Base-by-base conservation (phyloP, 2,329 filamentous ascomycete species). In the Coniochaeta pulveracea region DNA sequence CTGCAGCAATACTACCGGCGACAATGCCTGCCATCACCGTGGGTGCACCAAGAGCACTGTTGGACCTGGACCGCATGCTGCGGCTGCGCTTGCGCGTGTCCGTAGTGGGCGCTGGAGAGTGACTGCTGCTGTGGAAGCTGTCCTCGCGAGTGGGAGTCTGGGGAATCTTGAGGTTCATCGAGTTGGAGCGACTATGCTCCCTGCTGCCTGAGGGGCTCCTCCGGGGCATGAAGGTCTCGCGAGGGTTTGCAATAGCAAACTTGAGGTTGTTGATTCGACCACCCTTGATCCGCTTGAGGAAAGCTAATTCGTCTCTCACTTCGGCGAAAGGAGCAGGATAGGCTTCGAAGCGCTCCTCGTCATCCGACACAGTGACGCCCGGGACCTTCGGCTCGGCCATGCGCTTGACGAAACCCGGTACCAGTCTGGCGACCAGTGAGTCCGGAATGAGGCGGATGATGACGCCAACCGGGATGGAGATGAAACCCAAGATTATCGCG, bases 381-480 rank as follows among this genome's bases (percentile, higher is more conserved):
- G 70, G 71, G 4, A 66, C 59, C 33, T 63, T 60, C 17, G 54
- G 39, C 25, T 52, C 51, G 15, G 54, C 54, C 33, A 60, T 58
- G 28, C 60, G 58, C 57, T 66, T 72, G 34, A 80, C 47, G 35
- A 68, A 62, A 25, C 66, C 53, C 3, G 69, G 63, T 25, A 81
- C 56, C 37, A 72, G 52, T 26, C 60, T 61, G 31, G 66, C 54
- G 27, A 82, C 49, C 11, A 79, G 58, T 29, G 70, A 65, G 51
- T 96, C 88, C 0, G 91, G 91, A 33, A 96, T 69, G 17, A 85
- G 65, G 30, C 91, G 83, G 38, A 96, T 80, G 19, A 84, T 61
- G 16, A 89, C 66, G 37, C 85, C 91, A 35, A 93, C 67, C 0
- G 86, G 85, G 19, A 96, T 75, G 12, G 89, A 94, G n/a, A 93